Conservation (phyloP, 352 stramenopile species). For the Saprolegnia parasitica region DNA sequence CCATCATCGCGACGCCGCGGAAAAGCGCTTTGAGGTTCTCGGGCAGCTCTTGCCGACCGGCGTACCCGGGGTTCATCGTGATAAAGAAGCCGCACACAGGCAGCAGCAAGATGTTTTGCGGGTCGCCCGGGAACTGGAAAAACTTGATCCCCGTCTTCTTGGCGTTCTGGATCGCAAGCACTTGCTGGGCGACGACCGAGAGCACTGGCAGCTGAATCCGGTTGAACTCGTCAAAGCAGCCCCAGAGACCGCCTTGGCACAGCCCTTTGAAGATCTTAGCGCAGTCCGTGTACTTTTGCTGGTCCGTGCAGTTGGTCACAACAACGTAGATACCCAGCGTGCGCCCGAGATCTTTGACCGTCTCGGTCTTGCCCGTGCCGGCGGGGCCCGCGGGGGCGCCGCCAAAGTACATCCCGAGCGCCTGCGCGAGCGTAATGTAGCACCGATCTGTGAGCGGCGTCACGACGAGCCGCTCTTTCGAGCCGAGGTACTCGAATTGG, state of each 20-base stretch:
- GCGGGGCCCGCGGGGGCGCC: constrained; percentile 92
- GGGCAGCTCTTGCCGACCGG: constrained; percentile 95
- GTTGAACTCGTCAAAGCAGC: constrained; percentile 99
- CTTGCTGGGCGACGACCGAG: constrained; percentile 96
- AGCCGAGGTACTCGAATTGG: constrained; percentile 97
- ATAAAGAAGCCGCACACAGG: constrained; percentile 98
- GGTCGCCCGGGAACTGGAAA: constrained; percentile 97
- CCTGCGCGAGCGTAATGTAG: constrained; percentile 97
- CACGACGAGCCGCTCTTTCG: constrained; percentile 96
- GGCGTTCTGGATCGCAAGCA: constrained; percentile 96
- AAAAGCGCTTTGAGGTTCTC: constrained; percentile 98
- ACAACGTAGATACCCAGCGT: constrained; percentile 96
- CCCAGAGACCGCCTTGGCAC: constrained; percentile 95
- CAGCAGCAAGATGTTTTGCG: constrained; percentile 95
- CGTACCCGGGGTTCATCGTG: constrained; percentile 99
- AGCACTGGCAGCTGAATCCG: constrained; percentile 95
- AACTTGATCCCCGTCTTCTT: constrained; percentile 94
- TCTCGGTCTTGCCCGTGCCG: constrained; percentile 97
- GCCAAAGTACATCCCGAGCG: constrained; percentile 98
- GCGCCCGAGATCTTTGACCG: constrained; percentile 94
- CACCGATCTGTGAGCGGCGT: constrained; percentile 96
- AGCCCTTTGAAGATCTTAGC: constrained; percentile 98
- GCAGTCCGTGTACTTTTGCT: constrained; percentile 97
- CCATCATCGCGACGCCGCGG: constrained; percentile 89
- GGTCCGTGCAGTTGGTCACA: constrained; percentile 96